phyloP scores from a whole-genome alignment of 1,284 basidiomycete genomes.

The Tranzscheliella williamsii region DNA sequence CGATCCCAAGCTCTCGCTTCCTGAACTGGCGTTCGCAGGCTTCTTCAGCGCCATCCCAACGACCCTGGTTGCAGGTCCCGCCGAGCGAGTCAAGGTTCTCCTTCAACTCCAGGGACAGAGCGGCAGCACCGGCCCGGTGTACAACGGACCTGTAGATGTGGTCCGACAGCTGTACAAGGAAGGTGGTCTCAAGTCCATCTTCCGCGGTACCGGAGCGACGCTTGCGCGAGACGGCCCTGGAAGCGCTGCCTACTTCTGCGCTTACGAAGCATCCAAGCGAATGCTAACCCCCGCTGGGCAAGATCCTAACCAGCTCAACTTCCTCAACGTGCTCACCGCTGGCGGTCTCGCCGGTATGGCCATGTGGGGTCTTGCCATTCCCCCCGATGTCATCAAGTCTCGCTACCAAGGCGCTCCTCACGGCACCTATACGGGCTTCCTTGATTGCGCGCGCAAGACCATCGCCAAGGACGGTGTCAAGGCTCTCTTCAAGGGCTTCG shows the following conservation, averaged over 20 bases:
- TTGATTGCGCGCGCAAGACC: slow-evolving; percentile 90
- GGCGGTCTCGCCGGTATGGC: slow-evolving; percentile 94
- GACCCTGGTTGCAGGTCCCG: slow-evolving; percentile 88
- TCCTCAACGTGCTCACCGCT: slow-evolving; percentile 84
- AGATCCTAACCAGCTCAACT: slow-evolving; percentile 77
- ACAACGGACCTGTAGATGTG: slow-evolving; percentile 90
- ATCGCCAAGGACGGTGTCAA: slow-evolving; percentile 85
- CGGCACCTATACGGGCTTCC: slow-evolving; percentile 89
- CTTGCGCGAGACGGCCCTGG: slow-evolving; percentile 93
- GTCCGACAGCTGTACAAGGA: slow-evolving; percentile 89
- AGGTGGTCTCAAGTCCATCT: slow-evolving; percentile 89
- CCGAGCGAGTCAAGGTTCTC: slow-evolving; percentile 95
- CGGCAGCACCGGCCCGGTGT: slow-evolving; percentile 69
- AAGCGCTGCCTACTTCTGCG: slow-evolving; percentile 94
- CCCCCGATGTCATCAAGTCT: slow-evolving; percentile 73
- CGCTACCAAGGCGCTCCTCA: slow-evolving; percentile 93
- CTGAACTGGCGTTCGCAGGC: slow-evolving; percentile 87
- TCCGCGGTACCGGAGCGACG: slow-evolving; percentile 88
- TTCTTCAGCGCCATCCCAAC: slow-evolving; percentile 93
- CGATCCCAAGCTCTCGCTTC: slow-evolving; percentile 70
- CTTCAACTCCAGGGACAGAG: slow-evolving; percentile 89
- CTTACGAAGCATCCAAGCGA: slow-evolving; percentile 93
- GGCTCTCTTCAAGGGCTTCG: slow-evolving; percentile 95
- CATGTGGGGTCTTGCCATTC: slow-evolving; percentile 67
- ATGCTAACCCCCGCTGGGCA: slow-evolving; percentile 74